A percentile compares a stretch with the other conserved stretches of the same genome.
phyloP scores from a whole-genome alignment of 1,284 basidiomycete genomes.

The Ganoderma sinense region DNA sequence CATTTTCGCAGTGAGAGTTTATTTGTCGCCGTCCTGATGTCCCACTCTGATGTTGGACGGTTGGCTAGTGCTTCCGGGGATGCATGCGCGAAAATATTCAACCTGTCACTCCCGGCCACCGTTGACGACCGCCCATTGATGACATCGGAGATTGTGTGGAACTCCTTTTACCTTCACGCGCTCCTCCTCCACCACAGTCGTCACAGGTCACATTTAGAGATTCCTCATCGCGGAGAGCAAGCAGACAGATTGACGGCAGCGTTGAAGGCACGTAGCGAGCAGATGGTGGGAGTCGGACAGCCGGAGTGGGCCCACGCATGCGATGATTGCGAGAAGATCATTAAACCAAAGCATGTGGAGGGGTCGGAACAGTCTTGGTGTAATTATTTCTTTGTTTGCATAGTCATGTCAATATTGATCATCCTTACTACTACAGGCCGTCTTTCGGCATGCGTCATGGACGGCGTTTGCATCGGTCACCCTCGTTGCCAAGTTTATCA shows the following conservation, averaged over 20 bases:
- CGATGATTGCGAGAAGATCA: constrained; percentile 22
- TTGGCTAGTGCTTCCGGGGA: neutral
- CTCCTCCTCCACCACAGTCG: neutral
- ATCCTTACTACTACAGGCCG: neutral
- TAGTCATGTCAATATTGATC: no score
- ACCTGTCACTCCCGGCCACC: neutral
- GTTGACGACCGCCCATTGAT: neutral
- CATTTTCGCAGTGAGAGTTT: neutral
- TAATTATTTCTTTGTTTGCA: no score
- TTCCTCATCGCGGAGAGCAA: neutral
- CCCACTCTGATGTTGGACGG: no score
- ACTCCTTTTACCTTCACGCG: constrained; percentile 3
- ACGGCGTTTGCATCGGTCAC: constrained; percentile 42
- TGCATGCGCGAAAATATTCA: neutral
- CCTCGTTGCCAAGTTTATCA: constrained; percentile 37
- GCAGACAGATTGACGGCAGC: neutral
- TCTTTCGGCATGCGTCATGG: constrained; percentile 35
- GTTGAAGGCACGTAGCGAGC: neutral
- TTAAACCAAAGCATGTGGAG: neutral
- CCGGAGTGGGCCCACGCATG: constrained; percentile 32
- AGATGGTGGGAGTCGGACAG: constrained; percentile 2
- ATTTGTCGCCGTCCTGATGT: no score
- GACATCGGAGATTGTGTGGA: neutral
- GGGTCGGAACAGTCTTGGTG: neutral
- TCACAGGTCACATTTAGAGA: neutral